Conservation (phyloP, 345 rosid genomes). For the Litchi chinensis region DNA sequence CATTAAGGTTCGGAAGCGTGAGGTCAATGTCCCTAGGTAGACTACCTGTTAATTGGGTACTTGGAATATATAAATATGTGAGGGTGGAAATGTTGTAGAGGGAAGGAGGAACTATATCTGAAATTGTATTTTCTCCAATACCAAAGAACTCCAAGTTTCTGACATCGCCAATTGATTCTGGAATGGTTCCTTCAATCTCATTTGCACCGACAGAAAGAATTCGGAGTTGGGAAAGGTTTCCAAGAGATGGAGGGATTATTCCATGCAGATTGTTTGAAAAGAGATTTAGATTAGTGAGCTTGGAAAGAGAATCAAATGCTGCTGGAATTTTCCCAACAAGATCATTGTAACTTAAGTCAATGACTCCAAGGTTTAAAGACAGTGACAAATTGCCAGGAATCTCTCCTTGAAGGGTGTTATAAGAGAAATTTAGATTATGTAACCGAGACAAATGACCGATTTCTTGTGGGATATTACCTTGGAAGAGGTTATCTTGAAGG, state of each 20-base stretch:
- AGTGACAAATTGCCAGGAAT: too few relatives aligned
- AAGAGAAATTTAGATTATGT: neutral
- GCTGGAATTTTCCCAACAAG: too few relatives aligned
- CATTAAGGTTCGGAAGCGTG: conserved; percentile 16
- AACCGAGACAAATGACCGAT: neutral
- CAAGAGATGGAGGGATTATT: conserved; percentile 12
- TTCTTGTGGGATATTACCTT: conserved; percentile 13
- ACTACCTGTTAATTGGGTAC: conserved; percentile 15
- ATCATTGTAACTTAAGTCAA: too few relatives aligned
- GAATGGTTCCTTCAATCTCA: too few relatives aligned
- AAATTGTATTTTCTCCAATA: neutral
- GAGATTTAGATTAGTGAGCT: neutral
- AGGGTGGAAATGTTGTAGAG: conserved; percentile 13
- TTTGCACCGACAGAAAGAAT: neutral
- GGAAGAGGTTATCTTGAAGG: conserved; percentile 9
- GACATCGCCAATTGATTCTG: too few relatives aligned
- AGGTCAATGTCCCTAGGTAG: conserved; percentile 22
- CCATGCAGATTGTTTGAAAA: conserved; percentile 8
- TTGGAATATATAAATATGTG: neutral
- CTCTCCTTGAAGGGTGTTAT: neutral
- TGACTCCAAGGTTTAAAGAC: too few relatives aligned
- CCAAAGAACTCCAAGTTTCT: neutral
- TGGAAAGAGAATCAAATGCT: too few relatives aligned
- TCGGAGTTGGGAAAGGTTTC: conserved; percentile 16
- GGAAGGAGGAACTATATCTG: conserved; percentile 7